phyloP scores from a whole-genome alignment of 768 basidiomycete genomes.

The Pisolithus marmoratus region DNA sequence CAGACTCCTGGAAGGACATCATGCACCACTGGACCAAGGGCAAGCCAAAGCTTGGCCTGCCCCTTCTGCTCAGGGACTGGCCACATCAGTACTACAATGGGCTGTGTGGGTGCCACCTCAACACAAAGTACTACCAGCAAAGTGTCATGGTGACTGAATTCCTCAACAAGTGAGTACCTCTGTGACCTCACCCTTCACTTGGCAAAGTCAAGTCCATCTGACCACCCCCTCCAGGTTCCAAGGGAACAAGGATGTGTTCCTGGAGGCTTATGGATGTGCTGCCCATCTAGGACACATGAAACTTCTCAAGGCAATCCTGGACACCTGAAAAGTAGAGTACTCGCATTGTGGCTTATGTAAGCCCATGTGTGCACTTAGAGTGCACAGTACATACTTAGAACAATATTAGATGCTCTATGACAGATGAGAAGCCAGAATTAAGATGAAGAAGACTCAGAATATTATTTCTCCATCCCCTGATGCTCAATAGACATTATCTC shows the following conservation, averaged over 20 bases:
- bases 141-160: background rate
- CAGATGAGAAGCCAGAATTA: no score
- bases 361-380: no score
- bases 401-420: no score
- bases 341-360: no score
- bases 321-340: no score
- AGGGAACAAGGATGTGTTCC: background rate
- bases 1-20: constrained; percentile 8
- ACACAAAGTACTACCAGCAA: background rate
- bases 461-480: no score
- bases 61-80: constrained; percentile 6
- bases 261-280: background rate
- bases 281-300: background rate
- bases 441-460: no score
- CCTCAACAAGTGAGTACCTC: background rate
- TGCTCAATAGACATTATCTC: no score
- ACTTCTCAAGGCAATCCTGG: background rate
- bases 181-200: no score
- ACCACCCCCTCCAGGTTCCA: background rate
- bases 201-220: no score
- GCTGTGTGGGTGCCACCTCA: background rate
- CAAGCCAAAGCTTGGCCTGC: background rate
- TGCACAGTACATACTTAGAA: no score
- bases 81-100: background rate
- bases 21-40: constrained; percentile 3